phyloP scores from a whole-genome alignment of 345 rosid species.

The Salix dunnii region DNA sequence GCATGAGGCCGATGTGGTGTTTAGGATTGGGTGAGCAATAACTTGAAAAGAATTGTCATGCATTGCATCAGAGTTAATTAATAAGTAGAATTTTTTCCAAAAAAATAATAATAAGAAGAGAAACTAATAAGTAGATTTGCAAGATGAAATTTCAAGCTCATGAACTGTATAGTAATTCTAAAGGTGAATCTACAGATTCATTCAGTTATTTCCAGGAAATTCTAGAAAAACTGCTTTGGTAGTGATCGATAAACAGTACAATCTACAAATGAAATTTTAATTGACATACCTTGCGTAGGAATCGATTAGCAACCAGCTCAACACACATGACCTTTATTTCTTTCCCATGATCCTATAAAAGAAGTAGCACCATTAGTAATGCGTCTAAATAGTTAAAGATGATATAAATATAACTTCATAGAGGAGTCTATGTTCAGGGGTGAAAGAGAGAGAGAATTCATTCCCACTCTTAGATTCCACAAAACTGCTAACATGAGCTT shows the following conservation, averaged over 20 bases:
- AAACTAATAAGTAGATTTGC: neutral
- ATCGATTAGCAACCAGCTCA: conserved; percentile 86
- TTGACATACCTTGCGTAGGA: conserved; percentile 71
- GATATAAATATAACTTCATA: neutral
- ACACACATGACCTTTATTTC: conserved; percentile 71
- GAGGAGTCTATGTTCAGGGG: neutral
- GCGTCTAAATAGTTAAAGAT: neutral
- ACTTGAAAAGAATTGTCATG: neutral
- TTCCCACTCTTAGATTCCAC: neutral
- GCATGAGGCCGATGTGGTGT: neutral
- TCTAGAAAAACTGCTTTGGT: neutral
- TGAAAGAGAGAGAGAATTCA: neutral
- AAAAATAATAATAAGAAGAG: too few relatives aligned
- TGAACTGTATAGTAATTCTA: neutral
- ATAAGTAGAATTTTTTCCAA: too few relatives aligned
- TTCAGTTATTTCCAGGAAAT: neutral
- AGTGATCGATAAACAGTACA: neutral
- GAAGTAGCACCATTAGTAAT: neutral
- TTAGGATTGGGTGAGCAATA: neutral
- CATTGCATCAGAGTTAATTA: too few relatives aligned
- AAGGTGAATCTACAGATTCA: neutral
- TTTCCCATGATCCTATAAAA: conserved; percentile 41
- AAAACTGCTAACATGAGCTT: neutral
- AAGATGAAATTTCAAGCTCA: neutral
- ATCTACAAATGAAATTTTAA: neutral